Evolutionary conservation across 2,329 filamentous ascomycete species (phyloP).

Genomic region (Hypoxylon sp.): DNA sequence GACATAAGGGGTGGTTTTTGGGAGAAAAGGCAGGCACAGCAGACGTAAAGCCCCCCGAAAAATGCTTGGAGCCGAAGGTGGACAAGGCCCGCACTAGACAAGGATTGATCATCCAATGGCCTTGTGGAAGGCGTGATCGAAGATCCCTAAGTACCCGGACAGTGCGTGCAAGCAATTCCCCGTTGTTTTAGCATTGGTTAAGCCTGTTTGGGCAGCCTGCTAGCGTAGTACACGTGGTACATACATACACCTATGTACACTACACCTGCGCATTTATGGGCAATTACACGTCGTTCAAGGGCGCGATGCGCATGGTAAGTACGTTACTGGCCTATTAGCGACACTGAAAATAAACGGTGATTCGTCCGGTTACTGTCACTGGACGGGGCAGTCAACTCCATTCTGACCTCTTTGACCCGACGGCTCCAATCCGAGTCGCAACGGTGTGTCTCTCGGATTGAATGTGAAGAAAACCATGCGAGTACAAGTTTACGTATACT

Average conservation of each 20-base stretch:
- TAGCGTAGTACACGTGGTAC: conserved; percentile 11
- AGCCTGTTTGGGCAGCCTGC: conserved; percentile 29
- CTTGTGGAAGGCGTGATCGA: conserved; percentile 47
- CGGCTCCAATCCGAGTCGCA: conserved; percentile 12
- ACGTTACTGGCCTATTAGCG: conserved; percentile 20
- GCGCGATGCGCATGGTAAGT: conserved; percentile 8
- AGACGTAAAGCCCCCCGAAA: conserved; percentile 54
- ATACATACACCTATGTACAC: background rate
- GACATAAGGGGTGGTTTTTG: conserved; percentile 56
- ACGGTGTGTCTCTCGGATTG: conserved; percentile 19
- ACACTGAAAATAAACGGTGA: conserved; percentile 26
- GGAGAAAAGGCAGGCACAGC: conserved; percentile 54
- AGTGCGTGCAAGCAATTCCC: conserved; percentile 38
- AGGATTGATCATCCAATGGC: conserved; percentile 46
- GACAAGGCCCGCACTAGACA: conserved; percentile 42
- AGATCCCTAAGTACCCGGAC: conserved; percentile 50
- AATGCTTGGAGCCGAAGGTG: conserved; percentile 47
- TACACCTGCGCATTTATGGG: too few relatives aligned
- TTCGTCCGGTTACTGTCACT: conserved; percentile 37
- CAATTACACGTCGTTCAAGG: conserved; percentile 3
- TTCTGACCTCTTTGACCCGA: conserved; percentile 37
- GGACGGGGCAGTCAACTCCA: conserved; percentile 30
- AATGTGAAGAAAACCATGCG: conserved; percentile 14
- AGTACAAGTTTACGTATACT: conserved; percentile 5
- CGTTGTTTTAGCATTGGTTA: conserved; percentile 27